Evolutionary conservation across 352 stramenopile genomes (phyloP), one percentile per base, ranked within the genome.

Genomic region (Plasmopara muralis): DNA sequence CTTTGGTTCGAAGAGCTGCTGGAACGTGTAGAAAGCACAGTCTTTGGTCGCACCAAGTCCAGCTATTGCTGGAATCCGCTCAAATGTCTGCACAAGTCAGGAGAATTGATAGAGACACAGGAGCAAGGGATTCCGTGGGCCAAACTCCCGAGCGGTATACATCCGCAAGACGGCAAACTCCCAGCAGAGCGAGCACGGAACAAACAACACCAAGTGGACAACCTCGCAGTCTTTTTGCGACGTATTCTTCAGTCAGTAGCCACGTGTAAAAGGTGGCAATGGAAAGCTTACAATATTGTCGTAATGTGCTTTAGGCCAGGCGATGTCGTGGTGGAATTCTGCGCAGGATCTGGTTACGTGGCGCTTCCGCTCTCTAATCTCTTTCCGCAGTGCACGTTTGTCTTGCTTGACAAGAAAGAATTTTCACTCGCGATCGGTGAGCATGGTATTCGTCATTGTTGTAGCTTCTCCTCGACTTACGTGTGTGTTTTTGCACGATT

Each of bases 281-380:
- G 2, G 14, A 9, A 40, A 14, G 38, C 62, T 67, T 38, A 66
- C 14, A 13, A 47, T 31, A 20, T 54, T 12, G 6, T 48, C 53
- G 44, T 8, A 13, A 50, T 13, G 1, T 53, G 13, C 14, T 48
- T 4, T 38, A 89, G 80, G 43, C 67, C 77, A 46, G 82, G 77
- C 9, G 77, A 89, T 51, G 64, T 83, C 6, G 76, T 92, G 12
- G 82, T 92, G 25, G 82, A 92, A 72, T 92, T 92, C 55, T 92
- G 82, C 30, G 77, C 77, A 5, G 79, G 79, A 28, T 88, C 77
- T 3, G 82, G 82, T 15, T 89, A 92, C 50, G 77, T 89, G 10
- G 77, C 77, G 34, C 50, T 92, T 37, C 82, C 82, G 28, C 70
- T 90, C 28, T 79, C 82, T 50, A 88, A 66, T 50, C 62, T 89